Evolutionary conservation across 140 eudicot species (phyloP).

Genomic region (Bidens hawaiensis): DNA sequence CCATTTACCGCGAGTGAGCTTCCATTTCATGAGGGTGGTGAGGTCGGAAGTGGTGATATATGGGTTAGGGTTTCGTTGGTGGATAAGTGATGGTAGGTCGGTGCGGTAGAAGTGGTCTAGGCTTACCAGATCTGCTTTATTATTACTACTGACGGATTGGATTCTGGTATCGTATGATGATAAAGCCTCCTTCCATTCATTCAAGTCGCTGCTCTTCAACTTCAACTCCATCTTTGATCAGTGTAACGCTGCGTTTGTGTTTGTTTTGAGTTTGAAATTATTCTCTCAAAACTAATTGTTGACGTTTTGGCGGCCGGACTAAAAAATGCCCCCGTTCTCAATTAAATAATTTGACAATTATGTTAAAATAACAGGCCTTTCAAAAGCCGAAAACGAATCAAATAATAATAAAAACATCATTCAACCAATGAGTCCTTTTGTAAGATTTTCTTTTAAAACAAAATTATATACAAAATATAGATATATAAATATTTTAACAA

Average conservation of each 20-base stretch:
- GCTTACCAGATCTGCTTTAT: conserved; percentile 49
- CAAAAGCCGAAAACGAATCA: too few relatives aligned
- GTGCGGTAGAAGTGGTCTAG: conserved; percentile 62
- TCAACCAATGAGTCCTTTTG: too few relatives aligned
- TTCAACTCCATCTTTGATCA: conserved; percentile 60
- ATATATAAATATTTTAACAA: too few relatives aligned
- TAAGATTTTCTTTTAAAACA: too few relatives aligned
- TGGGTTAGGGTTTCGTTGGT: conserved; percentile 63
- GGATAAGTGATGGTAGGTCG: conserved; percentile 59
- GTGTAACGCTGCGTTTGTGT: neutral
- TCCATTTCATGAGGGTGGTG: conserved; percentile 82
- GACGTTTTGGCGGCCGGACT: too few relatives aligned
- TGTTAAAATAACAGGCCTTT: too few relatives aligned
- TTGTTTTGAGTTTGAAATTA: too few relatives aligned
- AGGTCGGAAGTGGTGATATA: conserved; percentile 71
- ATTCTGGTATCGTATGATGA: conserved; percentile 45
- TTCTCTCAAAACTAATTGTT: too few relatives aligned
- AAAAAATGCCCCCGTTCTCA: too few relatives aligned
- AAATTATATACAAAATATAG: too few relatives aligned
- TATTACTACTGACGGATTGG: conserved; percentile 33
- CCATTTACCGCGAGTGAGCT: conserved; percentile 87
- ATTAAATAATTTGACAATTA: too few relatives aligned
- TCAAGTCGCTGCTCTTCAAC: conserved; percentile 28
- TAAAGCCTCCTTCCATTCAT: conserved; percentile 57
- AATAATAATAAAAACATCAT: too few relatives aligned